Percentiles rank a stretch among this genome's conserved stretches.
Evolutionary conservation across 148 eudicot genomes (phyloP).

Genomic region (Nyssa sinensis): DNA sequence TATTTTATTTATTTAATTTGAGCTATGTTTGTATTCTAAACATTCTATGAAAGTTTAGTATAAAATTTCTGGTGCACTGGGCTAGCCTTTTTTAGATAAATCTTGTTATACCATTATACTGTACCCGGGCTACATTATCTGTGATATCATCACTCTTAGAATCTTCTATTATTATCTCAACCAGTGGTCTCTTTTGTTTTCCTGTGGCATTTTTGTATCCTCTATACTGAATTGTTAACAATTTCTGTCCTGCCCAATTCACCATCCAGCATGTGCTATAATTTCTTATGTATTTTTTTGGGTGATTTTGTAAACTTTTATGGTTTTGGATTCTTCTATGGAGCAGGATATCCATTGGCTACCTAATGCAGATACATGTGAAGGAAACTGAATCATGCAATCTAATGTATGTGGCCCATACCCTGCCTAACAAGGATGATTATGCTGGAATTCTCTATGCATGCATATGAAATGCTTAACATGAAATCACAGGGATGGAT

Average conservation of each 20-base stretch:
- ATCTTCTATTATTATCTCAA: too few relatives aligned
- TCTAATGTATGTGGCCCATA: not conserved
- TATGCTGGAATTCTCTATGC: not conserved
- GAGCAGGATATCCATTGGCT: slow-evolving; percentile 26
- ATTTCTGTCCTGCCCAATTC: not conserved
- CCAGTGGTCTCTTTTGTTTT: too few relatives aligned
- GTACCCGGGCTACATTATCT: too few relatives aligned
- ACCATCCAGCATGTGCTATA: not conserved
- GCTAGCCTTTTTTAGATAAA: too few relatives aligned
- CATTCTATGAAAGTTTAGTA: too few relatives aligned
- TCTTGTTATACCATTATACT: too few relatives aligned
- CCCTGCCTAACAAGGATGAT: not conserved
- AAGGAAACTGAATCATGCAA: slow-evolving; percentile 2
- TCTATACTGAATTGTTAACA: not conserved
- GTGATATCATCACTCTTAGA: too few relatives aligned
- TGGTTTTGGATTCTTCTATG: not conserved
- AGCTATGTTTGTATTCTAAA: too few relatives aligned
- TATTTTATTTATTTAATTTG: too few relatives aligned
- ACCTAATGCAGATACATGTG: slow-evolving; percentile 9
- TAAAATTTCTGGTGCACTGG: too few relatives aligned
- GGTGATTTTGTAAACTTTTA: not conserved
- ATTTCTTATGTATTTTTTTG: not conserved
- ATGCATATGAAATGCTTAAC: not conserved
- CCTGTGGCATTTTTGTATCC: too few relatives aligned
- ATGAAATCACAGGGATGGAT: not conserved